These are phyloP conservation scores for Blastocystis sp. DNA, from an alignment of 352 stramenopile species.

Conservation along the genomic window DNA sequence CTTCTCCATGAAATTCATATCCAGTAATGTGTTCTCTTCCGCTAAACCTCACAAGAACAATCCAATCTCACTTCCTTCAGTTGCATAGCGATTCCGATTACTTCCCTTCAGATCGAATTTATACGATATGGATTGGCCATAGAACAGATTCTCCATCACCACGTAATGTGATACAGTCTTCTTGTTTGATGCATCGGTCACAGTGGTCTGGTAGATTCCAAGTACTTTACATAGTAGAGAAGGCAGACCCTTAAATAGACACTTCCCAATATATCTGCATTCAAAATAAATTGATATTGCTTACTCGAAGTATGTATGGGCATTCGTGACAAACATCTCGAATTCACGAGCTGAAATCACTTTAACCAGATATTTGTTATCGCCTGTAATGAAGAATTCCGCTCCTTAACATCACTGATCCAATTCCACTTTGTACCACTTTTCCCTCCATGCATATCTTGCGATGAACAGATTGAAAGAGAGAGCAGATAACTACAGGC, in stretches of 20 bases:
- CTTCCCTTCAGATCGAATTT: constrained; percentile 62
- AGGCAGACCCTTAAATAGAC: constrained; percentile 34
- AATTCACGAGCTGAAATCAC: constrained; percentile 28
- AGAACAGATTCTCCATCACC: constrained; percentile 63
- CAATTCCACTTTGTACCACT: neutral
- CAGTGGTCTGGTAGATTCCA: constrained; percentile 39
- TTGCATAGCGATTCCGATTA: constrained; percentile 58
- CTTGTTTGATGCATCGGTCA: neutral
- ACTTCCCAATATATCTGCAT: constrained; percentile 41
- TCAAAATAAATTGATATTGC: neutral
- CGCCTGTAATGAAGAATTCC: constrained; percentile 39
- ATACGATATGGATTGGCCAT: constrained; percentile 34
- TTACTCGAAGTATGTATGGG: constrained; percentile 47
- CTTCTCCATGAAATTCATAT: constrained; percentile 63
- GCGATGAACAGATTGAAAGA: neutral
- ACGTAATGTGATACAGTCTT: constrained; percentile 23
- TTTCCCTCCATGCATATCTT: constrained; percentile 51
- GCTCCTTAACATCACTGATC: neutral
- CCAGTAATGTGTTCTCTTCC: constrained; percentile 51
- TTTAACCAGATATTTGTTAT: constrained; percentile 44
- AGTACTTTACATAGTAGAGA: constrained; percentile 54
- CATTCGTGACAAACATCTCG: constrained; percentile 52
- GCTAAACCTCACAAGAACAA: neutral
- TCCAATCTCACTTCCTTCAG: neutral
- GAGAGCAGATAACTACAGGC: constrained; percentile 15